Evolutionary conservation across 1,284 basidiomycete genomes (phyloP), one percentile per base, ranked within the genome.

Genomic region (Pseudozyma sp.): DNA sequence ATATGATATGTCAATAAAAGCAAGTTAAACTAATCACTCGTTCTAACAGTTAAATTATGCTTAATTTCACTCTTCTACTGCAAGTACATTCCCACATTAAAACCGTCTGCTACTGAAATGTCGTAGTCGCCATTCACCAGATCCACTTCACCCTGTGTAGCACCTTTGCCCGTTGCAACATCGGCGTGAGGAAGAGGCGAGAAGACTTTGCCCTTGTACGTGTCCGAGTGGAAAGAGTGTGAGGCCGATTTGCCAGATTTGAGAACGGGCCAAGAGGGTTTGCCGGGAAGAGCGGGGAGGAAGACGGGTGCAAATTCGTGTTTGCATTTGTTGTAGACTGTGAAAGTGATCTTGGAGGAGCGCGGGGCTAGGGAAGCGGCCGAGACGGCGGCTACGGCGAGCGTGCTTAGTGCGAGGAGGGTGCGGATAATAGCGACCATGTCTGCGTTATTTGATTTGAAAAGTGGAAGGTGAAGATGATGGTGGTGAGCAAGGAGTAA

Each of bases 1-100:
- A n/a, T n/a, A n/a, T n/a, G n/a, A n/a, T n/a, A 85, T 84, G 55
- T 85, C 81, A 42, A 85, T 81, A 0, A 85, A 81, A 2, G 80
- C 83, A 11, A 85, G n/a, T n/a, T n/a, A n/a, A n/a, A n/a, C n/a
- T 69, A 12, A 85, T 78, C 43, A 83, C 71, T 1, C n/a, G n/a
- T n/a, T n/a, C n/a, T n/a, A n/a, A n/a, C n/a, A n/a, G n/a, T n/a
- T n/a, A n/a, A n/a, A n/a, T n/a, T n/a, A n/a, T n/a, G n/a, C n/a
- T n/a, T n/a, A n/a, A n/a, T n/a, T n/a, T n/a, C n/a, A n/a, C n/a
- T n/a, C n/a, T n/a, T n/a, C n/a, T n/a, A 47, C 45, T 56, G 55
- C 52, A 76, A 39, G 25, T 59, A 66, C 61, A 76, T 56, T 9
- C 51, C 54, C 0, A 72, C 70, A 25, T 72, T 76, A 66, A 53